Base-by-base conservation (phyloP, 2,329 filamentous ascomycete genomes). In the Mycosphaerelloides madeirae region DNA sequence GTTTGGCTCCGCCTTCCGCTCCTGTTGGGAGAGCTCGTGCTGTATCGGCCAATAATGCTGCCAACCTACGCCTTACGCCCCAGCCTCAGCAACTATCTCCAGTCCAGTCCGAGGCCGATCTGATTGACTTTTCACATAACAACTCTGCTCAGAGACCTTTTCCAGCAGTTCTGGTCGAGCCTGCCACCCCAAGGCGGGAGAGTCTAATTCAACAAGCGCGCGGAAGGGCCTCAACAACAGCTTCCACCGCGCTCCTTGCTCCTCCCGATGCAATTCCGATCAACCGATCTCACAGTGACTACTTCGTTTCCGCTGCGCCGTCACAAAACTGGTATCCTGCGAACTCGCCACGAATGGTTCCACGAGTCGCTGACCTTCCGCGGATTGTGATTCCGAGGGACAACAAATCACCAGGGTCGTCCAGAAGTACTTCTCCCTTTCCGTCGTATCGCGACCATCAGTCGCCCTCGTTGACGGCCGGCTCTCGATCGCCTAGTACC, bases 1-100 rank as follows among this genome's bases (percentile, higher is more conserved):
- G 36, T 14, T 20, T 31, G 38, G 20, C 39, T 1, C 55, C 56
- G 15, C 45, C 45, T 13, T 54, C 56, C 9, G 57, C 55, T 13
- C 55, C 58, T 13, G 52, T 48, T 6, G 50, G 61, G 39, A 41
- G 45, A 39, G 62, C 33, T 63, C 35, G 79, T 49, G 79, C 80
- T 16, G 77, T 82, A 2, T 82, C 80, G 13, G 74, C 78, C 3
- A 80, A 80, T 50, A 78, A 79, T 59, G 74, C 76, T 2, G 64
- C 71, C 25, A 65, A 66, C 9, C 55, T 76, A 22, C 68, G 62
- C 18, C 55, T 77, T 3, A 71, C 77, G 48, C 65, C 64, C 11
- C 56, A 62, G 20, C 35, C 58, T 8, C 50, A 47, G 6, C 38
- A 31, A 12, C 31, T 50, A 28, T 45, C 43, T 15, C 47, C 49